Conservation (phyloP, 331 rosid species). For the Spiraea crenata region DNA sequence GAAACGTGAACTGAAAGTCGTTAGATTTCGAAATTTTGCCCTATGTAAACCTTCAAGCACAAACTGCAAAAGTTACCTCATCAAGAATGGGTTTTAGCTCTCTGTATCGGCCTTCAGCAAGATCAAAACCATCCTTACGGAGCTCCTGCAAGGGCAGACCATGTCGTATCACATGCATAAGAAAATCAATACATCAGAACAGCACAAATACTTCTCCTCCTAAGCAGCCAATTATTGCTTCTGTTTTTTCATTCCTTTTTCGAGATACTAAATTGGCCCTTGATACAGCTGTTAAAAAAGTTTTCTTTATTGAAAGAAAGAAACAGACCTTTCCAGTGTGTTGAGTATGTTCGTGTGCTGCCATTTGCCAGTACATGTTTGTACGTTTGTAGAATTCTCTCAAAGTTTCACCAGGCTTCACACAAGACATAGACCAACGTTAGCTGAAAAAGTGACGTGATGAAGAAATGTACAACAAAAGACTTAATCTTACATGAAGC, state of each 20-base stretch:
- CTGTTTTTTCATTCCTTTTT: background rate
- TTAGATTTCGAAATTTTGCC: slow-evolving; percentile 7
- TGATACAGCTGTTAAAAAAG: background rate
- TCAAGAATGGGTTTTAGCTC: slow-evolving; percentile 98
- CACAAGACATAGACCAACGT: slow-evolving; percentile 25
- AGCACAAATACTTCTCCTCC: background rate
- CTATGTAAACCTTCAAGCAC: background rate
- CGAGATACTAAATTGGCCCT: background rate
- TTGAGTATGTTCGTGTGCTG: slow-evolving; percentile 97
- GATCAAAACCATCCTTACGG: slow-evolving; percentile 96
- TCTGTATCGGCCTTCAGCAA: slow-evolving; percentile 76
- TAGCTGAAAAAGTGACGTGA: slow-evolving; percentile 25
- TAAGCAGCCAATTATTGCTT: slow-evolving; percentile 2
- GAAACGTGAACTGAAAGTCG: background rate
- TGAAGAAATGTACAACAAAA: slow-evolving; percentile 18
- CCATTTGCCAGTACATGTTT: slow-evolving; percentile 99
- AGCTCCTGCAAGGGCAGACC: slow-evolving; percentile 66
- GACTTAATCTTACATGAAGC: background rate
- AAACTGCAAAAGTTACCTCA: slow-evolving; percentile 56
- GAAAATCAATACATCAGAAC: background rate
- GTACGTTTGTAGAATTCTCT: slow-evolving; percentile 91
- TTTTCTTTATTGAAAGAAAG: slow-evolving; percentile 10
- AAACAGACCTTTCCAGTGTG: slow-evolving; percentile 87
- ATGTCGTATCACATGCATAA: slow-evolving; percentile 17
- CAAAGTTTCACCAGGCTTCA: slow-evolving; percentile 88